Conservation (phyloP, 129 eudicot genomes). For the Helianthus annuus region DNA sequence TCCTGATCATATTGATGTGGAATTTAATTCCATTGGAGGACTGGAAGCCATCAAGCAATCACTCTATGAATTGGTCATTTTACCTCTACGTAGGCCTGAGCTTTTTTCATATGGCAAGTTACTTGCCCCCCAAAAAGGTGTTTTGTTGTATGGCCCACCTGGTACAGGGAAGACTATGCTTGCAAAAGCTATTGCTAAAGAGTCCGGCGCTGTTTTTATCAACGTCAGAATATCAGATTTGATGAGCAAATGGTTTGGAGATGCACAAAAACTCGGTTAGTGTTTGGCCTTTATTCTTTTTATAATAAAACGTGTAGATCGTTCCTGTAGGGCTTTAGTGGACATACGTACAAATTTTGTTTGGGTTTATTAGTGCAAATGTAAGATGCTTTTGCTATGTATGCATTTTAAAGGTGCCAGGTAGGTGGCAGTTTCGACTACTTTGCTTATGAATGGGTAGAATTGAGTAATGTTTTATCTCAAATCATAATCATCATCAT, state of each 20-base stretch:
- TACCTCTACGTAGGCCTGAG: conserved; percentile 82
- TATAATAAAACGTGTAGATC: neutral
- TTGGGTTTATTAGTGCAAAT: neutral
- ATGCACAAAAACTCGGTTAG: conserved; percentile 87
- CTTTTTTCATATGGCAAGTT: conserved; percentile 79
- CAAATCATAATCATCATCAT: too few species aligned
- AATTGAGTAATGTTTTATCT: neutral
- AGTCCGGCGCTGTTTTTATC: conserved; percentile 89
- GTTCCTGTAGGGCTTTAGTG: conserved; percentile 10
- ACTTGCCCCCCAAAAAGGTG: conserved; percentile 86
- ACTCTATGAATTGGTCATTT: conserved; percentile 70
- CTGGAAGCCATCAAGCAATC: conserved; percentile 74
- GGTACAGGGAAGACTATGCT: conserved; percentile 98
- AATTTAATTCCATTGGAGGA: conserved; percentile 82
- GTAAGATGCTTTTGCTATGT: conserved; percentile 3
- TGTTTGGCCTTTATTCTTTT: conserved; percentile 3
- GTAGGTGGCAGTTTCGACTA: neutral
- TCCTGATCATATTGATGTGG: conserved; percentile 81
- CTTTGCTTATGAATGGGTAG: conserved; percentile 1
- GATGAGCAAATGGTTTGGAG: conserved; percentile 98
- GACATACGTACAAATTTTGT: neutral
- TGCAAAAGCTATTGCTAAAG: conserved; percentile 94
- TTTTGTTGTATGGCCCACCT: conserved; percentile 87
- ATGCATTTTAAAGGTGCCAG: neutral
- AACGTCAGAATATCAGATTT: conserved; percentile 80